Base-by-base conservation (phyloP, 768 basidiomycete species). In the Psilocybe tampanensis region DNA sequence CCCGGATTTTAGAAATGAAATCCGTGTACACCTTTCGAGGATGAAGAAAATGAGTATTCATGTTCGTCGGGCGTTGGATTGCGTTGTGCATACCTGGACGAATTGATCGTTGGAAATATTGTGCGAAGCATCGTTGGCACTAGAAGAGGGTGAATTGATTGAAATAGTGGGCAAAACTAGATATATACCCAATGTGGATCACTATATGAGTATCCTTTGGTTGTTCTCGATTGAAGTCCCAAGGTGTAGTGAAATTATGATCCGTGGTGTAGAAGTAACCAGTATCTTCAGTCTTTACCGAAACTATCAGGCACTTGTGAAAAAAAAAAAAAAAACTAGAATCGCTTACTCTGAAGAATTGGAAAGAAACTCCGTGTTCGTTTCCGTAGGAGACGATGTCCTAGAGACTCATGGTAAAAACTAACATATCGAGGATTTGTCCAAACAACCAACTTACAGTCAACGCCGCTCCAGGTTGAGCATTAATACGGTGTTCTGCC, bases 191-290 rank as follows among this genome's bases (percentile, higher is more conserved):
- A 48, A 85, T 82, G 61, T 84, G 80, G n/a, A 84, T 79, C 2
- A 85, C 76, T 52, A 85, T 64, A 56, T 84, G 81, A 2, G 82
- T 83, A 5, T 82, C 68, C 0, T 70, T 56, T 8, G 81, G 81
- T 2, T 66, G 61, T 58, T 86, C 83, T 2, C 74, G 70, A 3
- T 65, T 56, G 61, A 86, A 85, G 60, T 85, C 63, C 83, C 83
- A 86, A 2, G 80, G 78, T 1, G 84, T 85, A 3, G 82, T 85
- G 67, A 73, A 85, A 65, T 85, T 85, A 68, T 86, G 84, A 62
- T 84, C 80, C 15, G 72, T 69, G 0, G 78, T 81, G 63, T 79
- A 80, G 62, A 73, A 80, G 60, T 74, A 85, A 0, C 82, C 81
- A 2, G 79, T 82, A 60, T 86, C 82, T 65, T 85, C 83, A 1